These are phyloP conservation scores for Tolypocladium guangdongense DNA, from an alignment of 2,329 filamentous ascomycete genomes.

Conservation along the genomic window DNA sequence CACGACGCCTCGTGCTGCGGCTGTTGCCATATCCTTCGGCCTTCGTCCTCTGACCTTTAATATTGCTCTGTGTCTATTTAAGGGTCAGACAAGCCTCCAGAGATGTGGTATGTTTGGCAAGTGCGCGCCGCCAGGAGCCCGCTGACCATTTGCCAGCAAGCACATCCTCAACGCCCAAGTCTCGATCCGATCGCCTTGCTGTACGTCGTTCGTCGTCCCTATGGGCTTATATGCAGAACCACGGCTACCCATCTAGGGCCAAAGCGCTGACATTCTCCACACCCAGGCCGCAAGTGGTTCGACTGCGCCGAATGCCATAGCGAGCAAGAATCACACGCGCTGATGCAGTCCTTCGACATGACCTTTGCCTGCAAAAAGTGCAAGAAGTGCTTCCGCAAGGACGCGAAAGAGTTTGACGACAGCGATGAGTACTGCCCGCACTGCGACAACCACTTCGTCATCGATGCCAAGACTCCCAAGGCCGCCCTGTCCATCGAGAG, in stretches of 20 bases:
- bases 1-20: neutral
- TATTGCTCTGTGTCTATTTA: neutral
- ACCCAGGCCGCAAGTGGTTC: slow-evolving; percentile 85
- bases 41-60: neutral
- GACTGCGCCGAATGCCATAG: slow-evolving; percentile 92
- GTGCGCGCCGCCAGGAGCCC: neutral
- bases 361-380: slow-evolving; percentile 97
- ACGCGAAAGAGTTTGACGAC: slow-evolving; percentile 85
- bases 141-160: slow-evolving; percentile 50
- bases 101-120: slow-evolving; percentile 25
- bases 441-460: slow-evolving; percentile 96
- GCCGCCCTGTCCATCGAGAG: slow-evolving; percentile 78
- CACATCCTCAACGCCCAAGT: slow-evolving; percentile 98
- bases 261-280: neutral
- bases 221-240: neutral
- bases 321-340: slow-evolving; percentile 66
- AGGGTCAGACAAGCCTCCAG: too few species aligned
- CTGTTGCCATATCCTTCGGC: neutral
- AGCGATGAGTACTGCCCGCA: slow-evolving; percentile 98
- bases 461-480: slow-evolving; percentile 80
- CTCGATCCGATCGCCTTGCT: slow-evolving; percentile 89
- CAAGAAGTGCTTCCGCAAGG: slow-evolving; percentile 95
- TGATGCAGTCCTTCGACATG: slow-evolving; percentile 77
- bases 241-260: too few species aligned
- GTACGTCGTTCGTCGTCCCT: slow-evolving; percentile 38